Evolutionary conservation across 179 eudicot genomes (phyloP), one percentile per base, ranked within the genome.

Genomic region (Corrigiola litoralis): DNA sequence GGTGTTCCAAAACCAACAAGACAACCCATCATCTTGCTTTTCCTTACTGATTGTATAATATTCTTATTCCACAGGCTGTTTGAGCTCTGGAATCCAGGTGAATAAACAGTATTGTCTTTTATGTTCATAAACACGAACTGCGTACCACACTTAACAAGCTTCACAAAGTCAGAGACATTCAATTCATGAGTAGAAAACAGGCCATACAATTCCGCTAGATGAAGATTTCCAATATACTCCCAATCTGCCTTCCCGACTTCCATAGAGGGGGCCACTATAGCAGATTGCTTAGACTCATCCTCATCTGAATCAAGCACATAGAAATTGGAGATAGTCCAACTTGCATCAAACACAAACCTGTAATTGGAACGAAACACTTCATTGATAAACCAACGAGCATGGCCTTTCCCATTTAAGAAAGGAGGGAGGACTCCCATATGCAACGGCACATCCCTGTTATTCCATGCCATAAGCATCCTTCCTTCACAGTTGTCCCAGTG

Each of bases 361-460:
- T 71, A 83, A 59, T 80, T 79, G 54, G 94, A 94, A 68, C 77
- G 76, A 56, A 81, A 70, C 34, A 90, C 89, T 75, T 94, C 99
- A 21, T 84, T 90, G 57, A 90, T 73, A 52, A 94, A 49, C 99
- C 99, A 94, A 59, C 63, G 79, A 66, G 84, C 66, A 79, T 94
- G 89, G 29, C 97, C 97, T 73, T 77, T 84, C 41, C 95, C 80
- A 67, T 80, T 87, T 58, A 94, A 75, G 66, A 94, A 94, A 27
- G 97, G 97, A 55, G 97, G 99, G 48, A 94, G 81, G 63, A 83
- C 89, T 49, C 99, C 99, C 68, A 68, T 77, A 79, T 90, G 96
- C 71, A 94, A 75, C 67, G 99, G 94, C 54, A 83, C 38, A 57
- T 87, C 89, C 28, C 74, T 77, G 49, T 74, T 88, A 73, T 88